A percentile compares a stretch with the other conserved stretches of the same genome.
These are phyloP conservation scores for Ustilago sp. DNA, from an alignment of 1,284 basidiomycete genomes.

Conservation along the genomic window DNA sequence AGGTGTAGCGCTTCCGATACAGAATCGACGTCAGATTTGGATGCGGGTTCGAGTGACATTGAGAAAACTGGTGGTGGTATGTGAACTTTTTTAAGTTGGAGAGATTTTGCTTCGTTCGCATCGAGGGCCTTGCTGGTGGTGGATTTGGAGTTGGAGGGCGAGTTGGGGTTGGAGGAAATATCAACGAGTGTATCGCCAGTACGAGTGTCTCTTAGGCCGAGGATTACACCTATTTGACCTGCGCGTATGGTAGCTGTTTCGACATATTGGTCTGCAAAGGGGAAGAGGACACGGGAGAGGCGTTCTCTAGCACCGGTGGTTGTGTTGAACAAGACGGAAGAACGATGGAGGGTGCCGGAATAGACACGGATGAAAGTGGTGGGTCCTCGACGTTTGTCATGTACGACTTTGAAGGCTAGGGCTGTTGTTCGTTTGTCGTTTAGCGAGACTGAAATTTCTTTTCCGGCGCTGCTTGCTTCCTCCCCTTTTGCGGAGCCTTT, in stretches of 20 bases:
- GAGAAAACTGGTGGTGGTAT: conserved; percentile 81
- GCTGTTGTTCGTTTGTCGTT: conserved; percentile 31
- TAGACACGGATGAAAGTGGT: conserved; percentile 91
- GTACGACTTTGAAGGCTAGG: conserved; percentile 88
- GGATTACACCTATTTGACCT: conserved; percentile 85
- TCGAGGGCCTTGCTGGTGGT: conserved; percentile 1
- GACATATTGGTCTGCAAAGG: conserved; percentile 82
- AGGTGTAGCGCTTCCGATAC: conserved; percentile 81
- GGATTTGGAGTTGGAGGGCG: background rate
- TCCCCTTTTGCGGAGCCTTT: conserved; percentile 7
- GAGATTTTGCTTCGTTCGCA: conserved; percentile 25
- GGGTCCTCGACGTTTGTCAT: conserved; percentile 86
- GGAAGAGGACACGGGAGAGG: conserved; percentile 80
- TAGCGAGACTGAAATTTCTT: conserved; percentile 50
- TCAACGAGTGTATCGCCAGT: conserved; percentile 84
- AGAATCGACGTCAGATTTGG: conserved; percentile 75
- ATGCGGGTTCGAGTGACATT: conserved; percentile 65
- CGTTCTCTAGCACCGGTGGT: conserved; percentile 79
- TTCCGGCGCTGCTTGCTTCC: conserved; percentile 43
- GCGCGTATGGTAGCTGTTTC: conserved; percentile 84
- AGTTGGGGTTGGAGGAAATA: conserved; percentile 12
- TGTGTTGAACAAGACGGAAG: conserved; percentile 78
- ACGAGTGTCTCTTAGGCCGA: conserved; percentile 83
- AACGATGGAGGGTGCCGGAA: conserved; percentile 77
- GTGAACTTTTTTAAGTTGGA: conserved; percentile 78